Conservation (phyloP, 306 rosid species). For the Malus asiatica region DNA sequence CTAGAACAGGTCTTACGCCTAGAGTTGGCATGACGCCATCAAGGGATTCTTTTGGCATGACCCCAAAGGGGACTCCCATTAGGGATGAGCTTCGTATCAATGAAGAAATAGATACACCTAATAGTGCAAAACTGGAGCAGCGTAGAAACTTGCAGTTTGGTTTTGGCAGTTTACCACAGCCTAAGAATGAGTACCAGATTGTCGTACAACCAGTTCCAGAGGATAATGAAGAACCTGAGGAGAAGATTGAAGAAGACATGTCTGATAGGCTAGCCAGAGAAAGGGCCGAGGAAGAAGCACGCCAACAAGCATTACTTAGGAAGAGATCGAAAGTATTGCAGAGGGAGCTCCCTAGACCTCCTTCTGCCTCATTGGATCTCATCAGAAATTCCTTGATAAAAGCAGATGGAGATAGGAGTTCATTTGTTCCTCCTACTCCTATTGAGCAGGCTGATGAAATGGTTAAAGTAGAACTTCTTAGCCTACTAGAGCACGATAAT, state of each 20-base stretch:
- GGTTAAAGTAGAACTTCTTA: conserved; percentile 66
- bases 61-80: conserved; percentile 83
- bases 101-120: conserved; percentile 67
- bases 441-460: conserved; percentile 89
- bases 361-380: conserved; percentile 66
- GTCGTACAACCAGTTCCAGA: conserved; percentile 76
- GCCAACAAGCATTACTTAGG: conserved; percentile 74
- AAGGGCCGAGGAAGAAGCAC: conserved; percentile 83
- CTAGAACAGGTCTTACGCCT: conserved; percentile 69
- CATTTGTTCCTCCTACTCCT: conserved; percentile 85
- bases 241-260: conserved; percentile 87
- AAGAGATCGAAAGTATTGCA: conserved; percentile 92
- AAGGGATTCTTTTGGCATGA: conserved; percentile 74
- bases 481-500: conserved; percentile 79
- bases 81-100: conserved; percentile 86
- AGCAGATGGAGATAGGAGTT: conserved; percentile 91
- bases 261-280: conserved; percentile 89
- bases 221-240: conserved; percentile 73
- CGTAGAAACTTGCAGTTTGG: conserved; percentile 70
- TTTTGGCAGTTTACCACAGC: conserved; percentile 63
- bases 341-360: conserved; percentile 95
- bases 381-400: conserved; percentile 71
- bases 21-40: conserved; percentile 77
- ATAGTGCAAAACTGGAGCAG: conserved; percentile 61
- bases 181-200: conserved; percentile 84